Conservation (phyloP, 2,329 filamentous ascomycete species). For the Arachnopeziza araneosa region DNA sequence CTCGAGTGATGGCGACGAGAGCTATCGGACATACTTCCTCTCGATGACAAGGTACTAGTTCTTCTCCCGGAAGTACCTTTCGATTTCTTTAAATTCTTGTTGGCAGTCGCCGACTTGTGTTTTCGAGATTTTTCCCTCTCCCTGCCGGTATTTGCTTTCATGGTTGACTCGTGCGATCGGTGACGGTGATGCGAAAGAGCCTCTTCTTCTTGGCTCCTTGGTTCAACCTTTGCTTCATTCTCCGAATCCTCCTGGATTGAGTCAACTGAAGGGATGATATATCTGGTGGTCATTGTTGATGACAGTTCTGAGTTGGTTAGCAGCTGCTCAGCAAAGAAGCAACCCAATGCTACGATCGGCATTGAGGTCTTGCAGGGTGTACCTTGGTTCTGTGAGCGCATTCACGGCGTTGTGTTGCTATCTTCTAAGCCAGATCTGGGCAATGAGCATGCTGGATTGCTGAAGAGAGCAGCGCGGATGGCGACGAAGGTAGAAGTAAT, state of each 20-base stretch:
- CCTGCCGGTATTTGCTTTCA: conserved; percentile 21
- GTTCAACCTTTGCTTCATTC: conserved; percentile 20
- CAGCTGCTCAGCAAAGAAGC: conserved; percentile 10
- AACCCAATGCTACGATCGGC: conserved; percentile 1
- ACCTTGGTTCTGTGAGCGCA: conserved; percentile 14
- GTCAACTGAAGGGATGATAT: conserved; percentile 23
- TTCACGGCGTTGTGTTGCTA: conserved; percentile 19
- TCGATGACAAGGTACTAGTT: conserved; percentile 9
- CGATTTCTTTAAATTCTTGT: conserved; percentile 16
- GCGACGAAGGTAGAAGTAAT: conserved; percentile 5
- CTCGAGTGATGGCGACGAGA: conserved; percentile 16
- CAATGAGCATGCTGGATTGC: conserved; percentile 11
- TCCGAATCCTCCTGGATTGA: conserved; percentile 27
- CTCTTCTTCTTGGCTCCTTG: conserved; percentile 14
- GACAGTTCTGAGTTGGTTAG: conserved; percentile 3
- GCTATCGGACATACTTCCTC: conserved; percentile 14
- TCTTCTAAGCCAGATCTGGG: conserved; percentile 15
- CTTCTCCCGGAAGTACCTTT: conserved; percentile 21
- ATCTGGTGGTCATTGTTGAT: conserved; percentile 24
- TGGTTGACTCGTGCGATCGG: conserved; percentile 11
- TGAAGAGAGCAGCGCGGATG: conserved; percentile 2
- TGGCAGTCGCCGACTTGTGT: conserved; percentile 15
- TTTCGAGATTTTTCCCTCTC: conserved; percentile 19
- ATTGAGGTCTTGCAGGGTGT: conserved; percentile 8
- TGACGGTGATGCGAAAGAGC: conserved; percentile 9